Evolutionary conservation across 164 flowering plant genomes (phyloP), one percentile per base, ranked within the genome.

Genomic region (Magnolia kwangsiensis): DNA sequence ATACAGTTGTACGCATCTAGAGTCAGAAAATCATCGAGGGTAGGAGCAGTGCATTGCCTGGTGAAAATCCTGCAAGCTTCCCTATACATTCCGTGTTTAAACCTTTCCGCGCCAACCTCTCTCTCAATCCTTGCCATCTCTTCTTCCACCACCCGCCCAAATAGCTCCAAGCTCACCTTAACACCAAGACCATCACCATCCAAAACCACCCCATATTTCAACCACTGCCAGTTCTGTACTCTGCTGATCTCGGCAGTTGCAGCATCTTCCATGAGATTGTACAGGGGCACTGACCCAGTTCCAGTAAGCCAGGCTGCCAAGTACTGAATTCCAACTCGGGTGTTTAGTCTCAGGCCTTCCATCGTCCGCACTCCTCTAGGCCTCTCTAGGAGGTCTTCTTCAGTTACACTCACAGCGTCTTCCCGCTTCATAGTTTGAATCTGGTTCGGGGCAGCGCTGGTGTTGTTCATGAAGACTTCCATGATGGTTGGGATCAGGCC

Each of bases 251-350:
- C 97, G 0, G 98, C 97, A 1, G 97, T 95, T 0, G 98, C 97
- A 2, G 97, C 97, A 74, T 95, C 98, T 84, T 95, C 98, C 98
- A 95, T 95, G 51, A 95, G 91, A 84, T 95, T 90, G 88, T 95
- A 93, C 9, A 95, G 90, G 2, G 98, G 98, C 63, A 95, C 97
- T 2, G 97, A 90, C 6, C 98, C 97, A 0, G 94, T 75, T 21
- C 98, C 97, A 0, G 90, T 88, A 51, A 95, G 91, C 97, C 98
- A 95, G 5, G 97, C 97, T 11, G 94, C 96, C 76, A 93, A 10
- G 80, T 95, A 95, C 81, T 90, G 96, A 78, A 95, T 91, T 10
- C 98, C 98, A 0, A 95, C 95, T 6, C 98, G 70, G 63, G 94
- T 90, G 80, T 95, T 95, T 23, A 93, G 90, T 7, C 97, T 83